Evolutionary conservation across 73 alveolate genomes (phyloP).

Genomic region (Paramecium sexaurelia): DNA sequence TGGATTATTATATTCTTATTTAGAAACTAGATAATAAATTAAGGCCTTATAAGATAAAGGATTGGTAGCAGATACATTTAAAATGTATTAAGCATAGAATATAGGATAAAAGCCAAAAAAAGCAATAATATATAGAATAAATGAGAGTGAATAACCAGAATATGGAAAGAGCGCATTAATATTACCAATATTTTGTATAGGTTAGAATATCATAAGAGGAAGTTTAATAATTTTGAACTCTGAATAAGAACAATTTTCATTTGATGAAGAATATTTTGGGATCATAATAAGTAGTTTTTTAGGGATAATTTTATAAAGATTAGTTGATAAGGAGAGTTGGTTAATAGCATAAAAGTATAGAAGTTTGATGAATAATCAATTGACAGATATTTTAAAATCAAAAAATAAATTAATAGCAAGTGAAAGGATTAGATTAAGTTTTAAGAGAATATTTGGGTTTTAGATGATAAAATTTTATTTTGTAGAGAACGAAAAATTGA

Average conservation of each 20-base stretch:
- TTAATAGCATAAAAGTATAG: conserved; percentile 26
- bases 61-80: conserved; percentile 14
- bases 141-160: background rate
- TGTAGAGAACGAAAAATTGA: conserved; percentile 47
- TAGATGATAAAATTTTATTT: conserved; percentile 19
- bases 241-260: conserved; percentile 55
- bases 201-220: conserved; percentile 40
- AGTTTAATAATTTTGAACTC: conserved; percentile 26
- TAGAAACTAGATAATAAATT: conserved; percentile 8
- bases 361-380: background rate
- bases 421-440: background rate
- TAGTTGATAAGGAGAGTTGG: conserved; percentile 15
- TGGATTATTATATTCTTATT: conserved; percentile 30
- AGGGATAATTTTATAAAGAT: background rate
- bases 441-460: conserved; percentile 47
- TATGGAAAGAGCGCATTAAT: conserved; percentile 23
- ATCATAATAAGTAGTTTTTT: conserved; percentile 31
- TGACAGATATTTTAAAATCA: conserved; percentile 15
- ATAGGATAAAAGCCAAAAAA: background rate
- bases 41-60: conserved; percentile 46
- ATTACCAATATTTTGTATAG: conserved; percentile 15
- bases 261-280: conserved; percentile 70
- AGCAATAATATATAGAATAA: background rate
- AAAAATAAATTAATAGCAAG: background rate
- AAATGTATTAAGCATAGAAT: background rate